Conservation (phyloP, 192 early-diverging fungal genomes). For the Backusella macrospora region DNA sequence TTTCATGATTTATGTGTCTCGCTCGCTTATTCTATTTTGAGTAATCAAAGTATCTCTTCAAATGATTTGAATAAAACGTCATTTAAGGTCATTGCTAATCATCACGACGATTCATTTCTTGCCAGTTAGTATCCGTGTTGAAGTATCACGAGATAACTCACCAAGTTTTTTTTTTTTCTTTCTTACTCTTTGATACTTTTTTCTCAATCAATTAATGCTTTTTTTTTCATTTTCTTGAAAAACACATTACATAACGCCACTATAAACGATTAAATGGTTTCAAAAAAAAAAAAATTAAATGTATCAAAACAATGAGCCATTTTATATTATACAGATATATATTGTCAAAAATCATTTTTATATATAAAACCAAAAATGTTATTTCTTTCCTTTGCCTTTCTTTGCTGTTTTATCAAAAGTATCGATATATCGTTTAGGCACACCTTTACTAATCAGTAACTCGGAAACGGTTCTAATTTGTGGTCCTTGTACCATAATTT, state of each 20-base stretch:
- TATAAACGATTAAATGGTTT: background rate
- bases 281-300: background rate
- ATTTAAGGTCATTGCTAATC: too few species aligned
- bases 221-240: too few species aligned
- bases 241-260: background rate
- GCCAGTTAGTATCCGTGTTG: too few species aligned
- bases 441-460: slow-evolving; percentile 50
- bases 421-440: slow-evolving; percentile 55
- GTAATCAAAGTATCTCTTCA: too few species aligned
- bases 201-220: too few species aligned
- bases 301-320: background rate
- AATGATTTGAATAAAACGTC: too few species aligned
- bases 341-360: background rate
- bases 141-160: too few species aligned
- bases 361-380: background rate
- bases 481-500: slow-evolving; percentile 79
- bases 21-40: too few species aligned
- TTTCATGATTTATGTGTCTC: too few species aligned
- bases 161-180: too few species aligned
- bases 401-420: slow-evolving; percentile 41
- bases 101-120: too few species aligned
- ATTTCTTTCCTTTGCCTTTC: slow-evolving; percentile 41
- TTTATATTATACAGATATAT: background rate
- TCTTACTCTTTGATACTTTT: too few species aligned
- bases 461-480: slow-evolving; percentile 65